Conservation (phyloP, 345 rosid genomes). For the Aegle marmelos region DNA sequence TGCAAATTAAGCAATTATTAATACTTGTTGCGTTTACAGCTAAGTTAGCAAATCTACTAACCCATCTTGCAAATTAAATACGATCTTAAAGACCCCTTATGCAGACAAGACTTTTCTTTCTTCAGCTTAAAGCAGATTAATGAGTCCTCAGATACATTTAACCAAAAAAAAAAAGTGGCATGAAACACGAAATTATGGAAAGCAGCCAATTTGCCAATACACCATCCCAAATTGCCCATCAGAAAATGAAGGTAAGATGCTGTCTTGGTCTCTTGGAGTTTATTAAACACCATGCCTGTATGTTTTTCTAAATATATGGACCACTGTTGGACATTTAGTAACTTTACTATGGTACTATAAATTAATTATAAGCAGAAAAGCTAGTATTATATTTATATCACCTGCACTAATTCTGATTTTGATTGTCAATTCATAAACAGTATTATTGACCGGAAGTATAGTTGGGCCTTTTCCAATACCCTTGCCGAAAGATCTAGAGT, state of each 20-base stretch:
- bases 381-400: no score
- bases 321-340: background rate
- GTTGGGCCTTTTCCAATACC: no score
- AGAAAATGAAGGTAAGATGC: background rate
- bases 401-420: no score
- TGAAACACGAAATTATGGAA: background rate
- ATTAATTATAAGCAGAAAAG: background rate
- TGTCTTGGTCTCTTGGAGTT: background rate
- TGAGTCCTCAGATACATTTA: background rate
- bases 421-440: no score
- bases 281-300: background rate
- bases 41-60: background rate
- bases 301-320: background rate
- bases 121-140: background rate
- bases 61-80: background rate
- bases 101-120: background rate
- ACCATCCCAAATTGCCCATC: background rate
- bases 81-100: background rate
- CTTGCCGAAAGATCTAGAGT: no score
- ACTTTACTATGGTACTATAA: background rate
- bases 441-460: no score
- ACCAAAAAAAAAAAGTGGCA: no score
- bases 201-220: background rate
- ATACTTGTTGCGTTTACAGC: background rate
- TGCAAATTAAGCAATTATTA: no score